Percentiles rank a stretch among this genome's conserved stretches.
phyloP scores from a whole-genome alignment of 768 basidiomycete species.

The Serendipita sp. region DNA sequence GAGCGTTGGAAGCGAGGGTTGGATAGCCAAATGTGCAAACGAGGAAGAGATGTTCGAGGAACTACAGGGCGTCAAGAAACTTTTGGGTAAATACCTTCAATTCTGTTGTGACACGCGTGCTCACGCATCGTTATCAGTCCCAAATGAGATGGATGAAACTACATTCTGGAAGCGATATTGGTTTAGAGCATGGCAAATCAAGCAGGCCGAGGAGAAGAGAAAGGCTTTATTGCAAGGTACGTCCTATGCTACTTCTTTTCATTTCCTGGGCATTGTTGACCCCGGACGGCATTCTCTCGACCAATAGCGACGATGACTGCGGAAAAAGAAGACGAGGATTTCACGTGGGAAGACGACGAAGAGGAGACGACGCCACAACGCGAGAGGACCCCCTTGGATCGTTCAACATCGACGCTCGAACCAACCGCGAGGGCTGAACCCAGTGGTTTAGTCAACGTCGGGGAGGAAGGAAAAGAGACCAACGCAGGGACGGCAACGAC shows the following conservation, averaged over 20 bases:
- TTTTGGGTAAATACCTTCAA: neutral
- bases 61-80: neutral
- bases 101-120: too few relatives aligned
- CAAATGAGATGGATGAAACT: constrained; percentile 40
- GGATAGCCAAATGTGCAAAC: neutral
- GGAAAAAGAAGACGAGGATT: constrained; percentile 63
- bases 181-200: constrained; percentile 72
- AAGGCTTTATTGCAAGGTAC: constrained; percentile 59
- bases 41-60: neutral
- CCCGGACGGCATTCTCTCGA: neutral
- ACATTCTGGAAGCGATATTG: constrained; percentile 82
- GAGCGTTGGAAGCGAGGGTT: neutral
- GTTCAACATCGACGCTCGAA: constrained; percentile 10
- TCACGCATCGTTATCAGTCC: too few relatives aligned
- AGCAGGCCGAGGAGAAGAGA: constrained; percentile 59
- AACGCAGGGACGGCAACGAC: constrained; percentile 10
- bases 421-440: neutral
- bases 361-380: constrained; percentile 30
- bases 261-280: neutral
- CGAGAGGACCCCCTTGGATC: constrained; percentile 12
- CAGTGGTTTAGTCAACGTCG: constrained; percentile 7
- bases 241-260: constrained; percentile 12
- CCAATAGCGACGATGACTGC: constrained; percentile 15
- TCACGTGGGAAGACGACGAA: constrained; percentile 88
- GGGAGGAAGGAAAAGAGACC: constrained; percentile 16